Evolutionary conservation across 352 stramenopile genomes (phyloP), one percentile per base, ranked within the genome.

Genomic region (Pythium pyrilobum): DNA sequence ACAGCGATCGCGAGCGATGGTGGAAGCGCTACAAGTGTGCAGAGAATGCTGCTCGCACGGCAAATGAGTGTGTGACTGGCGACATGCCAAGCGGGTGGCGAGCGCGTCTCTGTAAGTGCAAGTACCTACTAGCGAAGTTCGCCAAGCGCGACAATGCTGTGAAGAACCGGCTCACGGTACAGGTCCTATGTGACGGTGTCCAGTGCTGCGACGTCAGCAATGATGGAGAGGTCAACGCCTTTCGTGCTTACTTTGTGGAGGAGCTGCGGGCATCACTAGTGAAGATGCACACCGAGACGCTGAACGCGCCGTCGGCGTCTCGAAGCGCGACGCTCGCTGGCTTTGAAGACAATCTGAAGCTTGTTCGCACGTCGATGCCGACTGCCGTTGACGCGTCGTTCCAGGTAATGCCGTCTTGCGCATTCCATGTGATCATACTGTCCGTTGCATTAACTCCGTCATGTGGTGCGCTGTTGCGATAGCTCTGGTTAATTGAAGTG

Each of bases 401-500:
- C 53, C 57, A 87, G 66, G 78, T 89, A 33, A n/a, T 10, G 36
- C 15, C 29, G n/a, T 49, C n/a, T 37, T 10, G 11, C 2, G 4
- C 18, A 28, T 25, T 18, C 3, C 21, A n/a, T n/a, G n/a, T n/a
- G n/a, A n/a, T n/a, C n/a, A n/a, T n/a, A n/a, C n/a, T n/a, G n/a
- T n/a, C 40, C 9, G 18, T 31, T 28, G 23, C 31, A 16, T 11
- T 2, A n/a, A n/a, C n/a, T n/a, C n/a, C n/a, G n/a, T n/a, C n/a
- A n/a, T n/a, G n/a, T n/a, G n/a, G n/a, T n/a, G n/a, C n/a, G n/a
- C 28, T 29, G 38, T 39, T 25, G 44, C 21, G 15, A 28, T 13
- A 91, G 81, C 55, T 83, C 23, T 91, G 81, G 81, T 50, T 91
- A 8, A 62, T 87, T 20, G 76, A 86, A 41, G 44, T 85, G 29